Base-by-base conservation (phyloP, 257 asterid species). In the Plantago major region DNA sequence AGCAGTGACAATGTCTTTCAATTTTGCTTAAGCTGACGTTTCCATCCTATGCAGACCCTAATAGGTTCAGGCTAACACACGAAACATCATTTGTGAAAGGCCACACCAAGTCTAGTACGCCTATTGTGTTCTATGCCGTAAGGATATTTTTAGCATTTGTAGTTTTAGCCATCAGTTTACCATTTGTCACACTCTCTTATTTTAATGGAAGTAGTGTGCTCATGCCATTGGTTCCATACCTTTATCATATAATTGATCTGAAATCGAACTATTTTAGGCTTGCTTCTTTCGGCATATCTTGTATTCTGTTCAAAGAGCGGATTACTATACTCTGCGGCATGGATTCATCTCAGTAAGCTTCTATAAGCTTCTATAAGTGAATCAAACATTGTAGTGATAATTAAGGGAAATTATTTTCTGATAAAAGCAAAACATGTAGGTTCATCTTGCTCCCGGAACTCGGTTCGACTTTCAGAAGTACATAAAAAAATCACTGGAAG, bases 401-500 rank as follows among this genome's bases (percentile, higher is more conserved):
- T 14, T 55, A 37, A 12, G 11, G 30, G 42, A n/a, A 40, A 38
- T 56, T 56, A 17, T 13, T 38, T 13, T 11, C 46, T 56, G 44
- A 38, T 18, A 15, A 56, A 38, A 5, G 11, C 30, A 18, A 40
- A 58, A 17, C 56, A 11, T 62, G 46, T 72, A 92, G 99, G 99
- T 89, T 38, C 99, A 92, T 83, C 73, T 92, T 81, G 89, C 97
- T 44, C 88, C 99, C 16, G 99, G 97, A 75, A 84, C 86, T 42
- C 87, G 87, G 73, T 93, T 93, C 73, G 84, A 93, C 73, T 93
- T 93, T 69, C 99, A 93, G 47, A 93, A 89, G 78, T 93, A 93
- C 81, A 89, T 93, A 59, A 89, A 84, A 64, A 83, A 97, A 64
- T 87, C 99, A 11, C 63, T 92, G 79, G 97, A 92, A 81, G 99